These are phyloP conservation scores for Alternaria sp. DNA, from an alignment of 2,329 filamentous ascomycete species.

Conservation along the genomic window DNA sequence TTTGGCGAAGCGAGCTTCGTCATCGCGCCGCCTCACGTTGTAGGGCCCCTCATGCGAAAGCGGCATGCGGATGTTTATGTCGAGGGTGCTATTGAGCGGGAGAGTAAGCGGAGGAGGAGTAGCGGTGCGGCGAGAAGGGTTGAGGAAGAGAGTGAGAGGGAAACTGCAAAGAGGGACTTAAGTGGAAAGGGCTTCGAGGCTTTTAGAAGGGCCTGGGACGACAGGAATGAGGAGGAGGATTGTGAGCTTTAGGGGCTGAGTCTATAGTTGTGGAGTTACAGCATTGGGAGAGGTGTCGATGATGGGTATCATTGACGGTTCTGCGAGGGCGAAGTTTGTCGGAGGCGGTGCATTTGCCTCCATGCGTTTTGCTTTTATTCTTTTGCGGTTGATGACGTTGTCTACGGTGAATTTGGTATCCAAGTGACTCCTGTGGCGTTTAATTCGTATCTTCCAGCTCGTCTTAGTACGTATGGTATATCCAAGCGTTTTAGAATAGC, in stretches of 20 bases:
- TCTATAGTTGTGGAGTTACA: no score
- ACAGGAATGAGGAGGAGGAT: not conserved
- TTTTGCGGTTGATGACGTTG: no score
- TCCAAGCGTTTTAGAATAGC: not conserved
- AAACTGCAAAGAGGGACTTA: no score
- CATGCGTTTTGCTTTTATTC: no score
- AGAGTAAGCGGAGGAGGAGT: not conserved
- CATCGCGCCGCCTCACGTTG: not conserved
- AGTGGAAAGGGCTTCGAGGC: not conserved
- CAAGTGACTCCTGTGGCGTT: not conserved
- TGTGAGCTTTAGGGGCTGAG: not conserved
- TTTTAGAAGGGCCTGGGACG: not conserved
- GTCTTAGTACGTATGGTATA: not conserved
- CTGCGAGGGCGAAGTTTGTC: no score
- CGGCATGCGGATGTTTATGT: not conserved
- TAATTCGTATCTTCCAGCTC: not conserved
- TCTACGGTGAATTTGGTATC: not conserved
- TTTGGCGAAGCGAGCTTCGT: not conserved
- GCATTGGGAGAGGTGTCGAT: no score
- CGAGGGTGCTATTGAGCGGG: not conserved
- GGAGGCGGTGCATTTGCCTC: no score
- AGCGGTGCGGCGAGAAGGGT: no score
- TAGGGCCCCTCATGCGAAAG: not conserved
- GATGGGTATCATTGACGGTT: no score
- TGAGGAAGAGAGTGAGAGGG: no score